Evolutionary conservation across 2,329 filamentous ascomycete genomes (phyloP).

Genomic region (Diaporthe humulicola): DNA sequence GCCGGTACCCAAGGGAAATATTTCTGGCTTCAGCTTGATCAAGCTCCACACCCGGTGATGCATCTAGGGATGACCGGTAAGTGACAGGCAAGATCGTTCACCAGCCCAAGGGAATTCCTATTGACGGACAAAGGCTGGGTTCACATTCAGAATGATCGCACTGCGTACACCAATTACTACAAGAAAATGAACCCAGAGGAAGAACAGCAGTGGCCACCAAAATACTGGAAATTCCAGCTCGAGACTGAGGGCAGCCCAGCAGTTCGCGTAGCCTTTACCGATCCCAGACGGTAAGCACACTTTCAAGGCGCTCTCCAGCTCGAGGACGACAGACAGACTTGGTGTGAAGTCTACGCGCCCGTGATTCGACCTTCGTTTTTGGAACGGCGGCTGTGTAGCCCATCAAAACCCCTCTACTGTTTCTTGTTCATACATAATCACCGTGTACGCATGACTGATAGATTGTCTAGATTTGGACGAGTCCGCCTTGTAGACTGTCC

Average conservation of each 20-base stretch:
- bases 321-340: too few relatives aligned
- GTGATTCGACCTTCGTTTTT: too few relatives aligned
- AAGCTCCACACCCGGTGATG: slow-evolving; percentile 88
- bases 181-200: slow-evolving; percentile 75
- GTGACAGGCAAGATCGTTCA: not conserved
- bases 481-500: slow-evolving; percentile 87
- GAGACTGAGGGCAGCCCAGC: slow-evolving; percentile 68
- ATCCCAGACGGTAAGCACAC: slow-evolving; percentile 71
- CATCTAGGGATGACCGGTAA: slow-evolving; percentile 82
- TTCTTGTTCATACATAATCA: not conserved
- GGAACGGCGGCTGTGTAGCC: not conserved
- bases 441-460: not conserved
- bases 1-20: slow-evolving; percentile 96
- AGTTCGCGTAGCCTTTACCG: slow-evolving; percentile 83
- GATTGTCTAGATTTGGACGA: slow-evolving; percentile 68
- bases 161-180: slow-evolving; percentile 86
- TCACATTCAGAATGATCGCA: slow-evolving; percentile 83
- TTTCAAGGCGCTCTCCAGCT: not conserved
- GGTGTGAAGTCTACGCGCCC: not conserved
- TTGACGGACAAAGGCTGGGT: slow-evolving; percentile 77
- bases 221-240: slow-evolving; percentile 88
- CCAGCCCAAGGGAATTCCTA: slow-evolving; percentile 56
- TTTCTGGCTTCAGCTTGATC: slow-evolving; percentile 85
- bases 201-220: slow-evolving; percentile 83
- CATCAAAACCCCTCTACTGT: not conserved